phyloP scores from a whole-genome alignment of 345 rosid genomes.

The Arabis hirsuta region DNA sequence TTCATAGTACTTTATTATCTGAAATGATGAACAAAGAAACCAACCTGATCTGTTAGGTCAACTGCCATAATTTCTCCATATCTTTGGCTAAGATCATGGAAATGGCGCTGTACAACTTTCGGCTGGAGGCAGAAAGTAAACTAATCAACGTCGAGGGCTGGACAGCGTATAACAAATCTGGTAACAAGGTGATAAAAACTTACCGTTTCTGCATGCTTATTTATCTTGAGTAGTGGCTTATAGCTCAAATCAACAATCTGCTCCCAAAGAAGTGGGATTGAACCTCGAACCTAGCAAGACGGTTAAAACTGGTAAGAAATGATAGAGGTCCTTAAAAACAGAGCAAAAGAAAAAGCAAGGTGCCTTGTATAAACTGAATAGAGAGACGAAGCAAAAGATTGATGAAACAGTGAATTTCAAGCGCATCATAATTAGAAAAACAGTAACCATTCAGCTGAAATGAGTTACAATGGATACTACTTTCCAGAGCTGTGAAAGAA shows the following conservation, averaged over 20 bases:
- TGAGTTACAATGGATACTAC: neutral
- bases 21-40: conserved; percentile 30
- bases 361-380: neutral
- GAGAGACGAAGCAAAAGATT: neutral
- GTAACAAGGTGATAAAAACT: conserved; percentile 28
- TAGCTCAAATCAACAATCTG: conserved; percentile 98
- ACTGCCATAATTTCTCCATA: conserved; percentile 77
- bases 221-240: conserved; percentile 76
- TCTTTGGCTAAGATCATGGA: conserved; percentile 82
- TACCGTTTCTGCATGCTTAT: conserved; percentile 74
- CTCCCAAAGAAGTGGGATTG: conserved; percentile 98
- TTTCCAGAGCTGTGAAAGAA: neutral
- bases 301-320: neutral
- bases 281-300: conserved; percentile 79
- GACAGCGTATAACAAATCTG: conserved; percentile 19
- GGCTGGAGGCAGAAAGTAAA: conserved; percentile 53
- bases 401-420: neutral
- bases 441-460: conserved; percentile 19
- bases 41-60: conserved; percentile 84
- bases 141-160: conserved; percentile 19
- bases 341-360: neutral
- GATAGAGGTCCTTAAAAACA: neutral
- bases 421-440: neutral
- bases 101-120: conserved; percentile 85
- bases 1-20: conserved; percentile 20